Evolutionary conservation across 75 land plant genomes (phyloP).

Genomic region (Cunninghamia lanceolata): DNA sequence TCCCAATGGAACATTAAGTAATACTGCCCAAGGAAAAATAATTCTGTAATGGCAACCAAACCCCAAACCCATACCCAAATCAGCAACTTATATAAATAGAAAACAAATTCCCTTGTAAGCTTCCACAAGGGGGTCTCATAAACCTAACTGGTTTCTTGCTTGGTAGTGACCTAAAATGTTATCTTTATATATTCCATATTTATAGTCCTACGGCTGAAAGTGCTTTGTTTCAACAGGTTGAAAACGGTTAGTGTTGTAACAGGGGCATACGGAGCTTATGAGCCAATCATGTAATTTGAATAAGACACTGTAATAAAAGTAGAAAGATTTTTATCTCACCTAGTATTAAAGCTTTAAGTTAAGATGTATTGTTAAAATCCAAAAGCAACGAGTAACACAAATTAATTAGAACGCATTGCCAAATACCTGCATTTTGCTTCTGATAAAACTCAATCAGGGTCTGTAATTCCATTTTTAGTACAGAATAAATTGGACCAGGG

Average conservation of each 20-base stretch:
- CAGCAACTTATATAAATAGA: too few relatives aligned
- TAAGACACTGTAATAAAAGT: background rate
- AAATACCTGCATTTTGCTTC: conserved; percentile 34
- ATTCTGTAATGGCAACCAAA: too few relatives aligned
- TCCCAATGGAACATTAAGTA: too few relatives aligned
- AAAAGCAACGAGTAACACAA: background rate
- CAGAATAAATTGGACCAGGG: conserved; percentile 41
- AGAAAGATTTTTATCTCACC: background rate
- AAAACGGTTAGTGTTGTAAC: background rate
- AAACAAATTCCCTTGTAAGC: too few relatives aligned
- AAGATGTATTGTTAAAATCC: background rate
- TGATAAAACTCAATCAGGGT: conserved; percentile 33
- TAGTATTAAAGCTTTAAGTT: background rate
- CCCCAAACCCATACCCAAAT: too few relatives aligned
- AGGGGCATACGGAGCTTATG: background rate
- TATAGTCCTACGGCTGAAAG: background rate
- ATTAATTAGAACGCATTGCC: background rate
- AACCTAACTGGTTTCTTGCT: too few relatives aligned
- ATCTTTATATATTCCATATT: too few relatives aligned
- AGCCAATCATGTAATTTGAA: background rate
- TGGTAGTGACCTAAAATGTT: too few relatives aligned
- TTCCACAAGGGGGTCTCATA: too few relatives aligned
- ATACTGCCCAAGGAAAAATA: too few relatives aligned
- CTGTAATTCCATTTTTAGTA: conserved; percentile 46
- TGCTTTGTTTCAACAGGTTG: background rate